Percentiles rank a stretch among this genome's conserved stretches.
Conservation (phyloP, 495 filamentous ascomycete species). For the Venustampulla echinocandica region DNA sequence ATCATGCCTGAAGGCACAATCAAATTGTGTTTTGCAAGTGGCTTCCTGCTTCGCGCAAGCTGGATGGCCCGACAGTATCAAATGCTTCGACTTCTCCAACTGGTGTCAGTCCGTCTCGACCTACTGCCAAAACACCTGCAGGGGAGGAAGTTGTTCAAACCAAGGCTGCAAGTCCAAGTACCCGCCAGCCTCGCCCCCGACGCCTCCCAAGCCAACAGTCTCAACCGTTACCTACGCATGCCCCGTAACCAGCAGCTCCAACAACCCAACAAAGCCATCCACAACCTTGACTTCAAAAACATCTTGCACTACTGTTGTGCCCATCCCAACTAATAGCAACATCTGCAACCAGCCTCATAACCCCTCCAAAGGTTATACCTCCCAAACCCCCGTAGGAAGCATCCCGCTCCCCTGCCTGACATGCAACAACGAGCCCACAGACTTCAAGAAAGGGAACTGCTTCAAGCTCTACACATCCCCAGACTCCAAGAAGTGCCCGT, state of each 20-base stretch:
- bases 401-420: conserved; percentile 39
- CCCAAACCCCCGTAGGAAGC: conserved; percentile 37
- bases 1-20: conserved; percentile 28
- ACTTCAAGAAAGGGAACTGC: conserved; percentile 27
- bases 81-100: conserved; percentile 34
- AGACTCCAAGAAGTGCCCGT: conserved; percentile 29
- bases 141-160: conserved; percentile 25
- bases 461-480: conserved; percentile 39
- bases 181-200: conserved; percentile 27
- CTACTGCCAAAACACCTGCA: conserved; percentile 30
- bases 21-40: conserved; percentile 34
- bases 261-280: conserved; percentile 7
- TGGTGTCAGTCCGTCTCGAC: conserved; percentile 33
- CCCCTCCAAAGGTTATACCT: conserved; percentile 28
- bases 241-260: conserved; percentile 12
- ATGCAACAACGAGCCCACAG: conserved; percentile 37
- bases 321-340: conserved; percentile 34
- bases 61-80: conserved; percentile 35
- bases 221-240: conserved; percentile 29
- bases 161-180: conserved; percentile 28
- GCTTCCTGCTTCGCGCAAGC: conserved; percentile 40
- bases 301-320: conserved; percentile 24
- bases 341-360: conserved; percentile 37
- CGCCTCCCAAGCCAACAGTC: conserved; percentile 25
- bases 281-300: conserved; percentile 3